These are phyloP conservation scores for Cyamopsis tetragonoloba DNA, from an alignment of 306 rosid species.

Conservation along the genomic window DNA sequence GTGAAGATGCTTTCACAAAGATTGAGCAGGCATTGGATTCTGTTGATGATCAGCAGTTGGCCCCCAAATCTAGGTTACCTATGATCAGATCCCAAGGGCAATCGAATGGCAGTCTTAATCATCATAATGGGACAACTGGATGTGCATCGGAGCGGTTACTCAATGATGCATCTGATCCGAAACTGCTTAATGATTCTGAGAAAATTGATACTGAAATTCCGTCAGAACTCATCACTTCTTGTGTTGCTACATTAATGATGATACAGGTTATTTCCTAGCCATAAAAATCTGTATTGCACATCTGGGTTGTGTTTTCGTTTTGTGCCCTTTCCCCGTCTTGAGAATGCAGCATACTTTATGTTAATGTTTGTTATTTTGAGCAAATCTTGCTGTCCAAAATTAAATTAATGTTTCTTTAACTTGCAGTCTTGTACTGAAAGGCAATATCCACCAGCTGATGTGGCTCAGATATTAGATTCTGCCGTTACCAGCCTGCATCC, in stretches of 20 bases:
- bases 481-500: constrained; percentile 77
- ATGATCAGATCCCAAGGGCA: constrained; percentile 51
- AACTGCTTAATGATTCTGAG: constrained; percentile 36
- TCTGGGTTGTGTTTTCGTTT: neutral
- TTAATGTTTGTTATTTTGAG: too few relatives aligned
- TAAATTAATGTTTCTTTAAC: neutral
- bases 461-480: constrained; percentile 80
- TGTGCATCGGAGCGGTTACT: constrained; percentile 37
- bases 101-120: constrained; percentile 46
- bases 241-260: constrained; percentile 80
- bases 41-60: constrained; percentile 44
- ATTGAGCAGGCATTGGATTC: constrained; percentile 72
- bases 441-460: constrained; percentile 84
- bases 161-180: constrained; percentile 43
- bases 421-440: constrained; percentile 89
- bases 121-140: constrained; percentile 32
- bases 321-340: neutral
- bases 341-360: neutral
- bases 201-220: constrained; percentile 60
- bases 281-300: neutral
- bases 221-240: constrained; percentile 77
- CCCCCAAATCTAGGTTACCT: constrained; percentile 39
- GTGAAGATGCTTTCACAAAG: constrained; percentile 65
- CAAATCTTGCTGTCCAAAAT: constrained; percentile 8
- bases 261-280: constrained; percentile 68